Base-by-base conservation (phyloP, 83 land plant species). In the Diphasiastrum complanatum region DNA sequence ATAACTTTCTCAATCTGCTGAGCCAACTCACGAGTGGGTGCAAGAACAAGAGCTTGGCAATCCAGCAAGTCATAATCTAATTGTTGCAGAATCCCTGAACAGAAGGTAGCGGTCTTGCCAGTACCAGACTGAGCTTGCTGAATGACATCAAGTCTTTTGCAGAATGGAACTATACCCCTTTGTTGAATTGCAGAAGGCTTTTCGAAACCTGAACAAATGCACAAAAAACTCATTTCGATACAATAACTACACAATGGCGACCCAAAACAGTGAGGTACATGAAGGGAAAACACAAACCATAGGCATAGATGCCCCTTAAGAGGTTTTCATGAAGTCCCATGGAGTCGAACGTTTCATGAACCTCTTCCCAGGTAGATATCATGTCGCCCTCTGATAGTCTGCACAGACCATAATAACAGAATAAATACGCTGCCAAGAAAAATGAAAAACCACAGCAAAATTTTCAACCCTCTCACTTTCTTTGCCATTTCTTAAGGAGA, bases 91-190 rank as follows among this genome's bases (percentile, higher is more conserved):
- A 85, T 77, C 5, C 89, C 89, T 23, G 87, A 79, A 55, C 89
- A 85, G 54, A 85, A 85, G 3, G 90, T 83, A 3, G 90, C 87
- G 6, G 90, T 85, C 63, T 80, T 86, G 10, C 91, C 84, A 18
- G 91, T 83, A 23, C 87, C 91, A 38, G 87, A 83, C 47, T 86
- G 87, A 0, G 82, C 91, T 58, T 83, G 88, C n/a, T 83, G 84
- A 37, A 86, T 83, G n/a, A 86, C 90, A 78, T 84, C 91, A 40
- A 79, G 72, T 1, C 89, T 82, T 47, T 70, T 67, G 65, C 82
- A 71, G 66, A 86, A 86, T 2, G 85, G 80, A 30, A 86, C 85
- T 57, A 80, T 83, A 1, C 85, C 88, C 16, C 89, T 75, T 72
- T 83, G 85, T 60, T 86, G 89, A 28, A 86, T 83, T 0, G 89